Evolutionary conservation across 1,139 yeast species (phyloP), one percentile per base, ranked within the genome.

Genomic region (Yamadazyma spencermartinsiae): DNA sequence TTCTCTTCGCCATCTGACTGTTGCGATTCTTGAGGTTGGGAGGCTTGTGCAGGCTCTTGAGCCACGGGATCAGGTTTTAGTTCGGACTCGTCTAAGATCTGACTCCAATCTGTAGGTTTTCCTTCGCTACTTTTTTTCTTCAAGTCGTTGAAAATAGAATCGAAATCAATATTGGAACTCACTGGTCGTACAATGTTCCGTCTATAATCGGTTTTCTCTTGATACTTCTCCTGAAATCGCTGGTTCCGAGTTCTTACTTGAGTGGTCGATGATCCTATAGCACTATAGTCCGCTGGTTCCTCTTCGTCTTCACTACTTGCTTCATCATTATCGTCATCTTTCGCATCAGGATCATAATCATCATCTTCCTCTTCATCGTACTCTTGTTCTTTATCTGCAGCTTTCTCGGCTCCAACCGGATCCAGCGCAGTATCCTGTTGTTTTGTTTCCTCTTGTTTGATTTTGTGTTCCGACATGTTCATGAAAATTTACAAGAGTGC

Each of bases 291-390:
- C 0, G 67, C 68, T 6, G 25, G 36, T 7, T 54, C 60, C 5
- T 52, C 56, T 10, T 52, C 60, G 10, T 50, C 55, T 12, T 50
- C 56, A 5, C 52, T 61, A 2, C 55, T 60, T 3, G 41, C 56
- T 3, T 49, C 60, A 6, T 51, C 53, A 4, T 44, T 54, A 9
- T 49, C 60, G 3, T 47, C 57, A 9, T 9, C 48, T 33, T 54
- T 54, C n/a, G 55, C 57, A 8, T 61, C 64, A 4, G 85, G 85
- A 41, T 75, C 75, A 55, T 73, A 82, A 48, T 82, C 87, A 37
- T 78, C 84, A 43, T 80, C 86, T 30, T 80, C 86, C 37, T 80
- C 82, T 46, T 81, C 87, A 31, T 72, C 66, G 42, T 79, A 78
- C 4, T 56, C 60, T 13, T 53, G 58, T 21, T 48, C 55, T 12